Conservation (phyloP, 306 rosid genomes). For the Prunus mongolica region DNA sequence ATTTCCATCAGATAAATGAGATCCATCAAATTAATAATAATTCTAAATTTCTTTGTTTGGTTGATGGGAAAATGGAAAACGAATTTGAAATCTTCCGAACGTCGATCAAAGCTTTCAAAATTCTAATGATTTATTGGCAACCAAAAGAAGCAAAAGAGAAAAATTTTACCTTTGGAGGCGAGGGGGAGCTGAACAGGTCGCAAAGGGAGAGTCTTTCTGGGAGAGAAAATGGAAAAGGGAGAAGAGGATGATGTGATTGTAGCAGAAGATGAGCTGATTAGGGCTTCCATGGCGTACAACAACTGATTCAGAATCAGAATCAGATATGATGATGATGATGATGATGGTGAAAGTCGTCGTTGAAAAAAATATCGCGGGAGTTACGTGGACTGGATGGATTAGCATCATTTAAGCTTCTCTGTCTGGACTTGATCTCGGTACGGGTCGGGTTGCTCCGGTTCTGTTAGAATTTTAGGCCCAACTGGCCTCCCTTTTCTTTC, state of each 20-base stretch:
- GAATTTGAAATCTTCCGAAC: not conserved
- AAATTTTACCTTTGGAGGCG: conserved; percentile 50
- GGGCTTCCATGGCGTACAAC: conserved; percentile 50
- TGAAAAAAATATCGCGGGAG: not conserved
- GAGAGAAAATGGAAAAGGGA: conserved; percentile 38
- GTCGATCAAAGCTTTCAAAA: not conserved
- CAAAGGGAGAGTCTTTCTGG: conserved; percentile 22
- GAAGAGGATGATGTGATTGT: conserved; percentile 42
- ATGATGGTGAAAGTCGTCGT: not conserved
- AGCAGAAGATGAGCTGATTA: conserved; percentile 45
- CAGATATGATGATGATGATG: not conserved
- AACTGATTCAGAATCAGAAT: not conserved
- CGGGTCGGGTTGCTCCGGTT: not conserved
- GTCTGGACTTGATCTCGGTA: not conserved
- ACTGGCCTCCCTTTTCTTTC: not conserved
- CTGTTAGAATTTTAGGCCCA: not conserved
- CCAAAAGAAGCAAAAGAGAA: not conserved
- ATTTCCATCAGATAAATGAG: not conserved
- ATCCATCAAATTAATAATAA: no score
- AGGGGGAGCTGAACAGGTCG: conserved; percentile 38
- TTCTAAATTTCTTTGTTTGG: not conserved
- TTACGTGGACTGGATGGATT: not conserved
- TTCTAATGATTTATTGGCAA: not conserved
- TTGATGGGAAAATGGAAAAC: not conserved
- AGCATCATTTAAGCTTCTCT: not conserved